Conservation (phyloP, 1,284 basidiomycete genomes). For the Irpex sp. region DNA sequence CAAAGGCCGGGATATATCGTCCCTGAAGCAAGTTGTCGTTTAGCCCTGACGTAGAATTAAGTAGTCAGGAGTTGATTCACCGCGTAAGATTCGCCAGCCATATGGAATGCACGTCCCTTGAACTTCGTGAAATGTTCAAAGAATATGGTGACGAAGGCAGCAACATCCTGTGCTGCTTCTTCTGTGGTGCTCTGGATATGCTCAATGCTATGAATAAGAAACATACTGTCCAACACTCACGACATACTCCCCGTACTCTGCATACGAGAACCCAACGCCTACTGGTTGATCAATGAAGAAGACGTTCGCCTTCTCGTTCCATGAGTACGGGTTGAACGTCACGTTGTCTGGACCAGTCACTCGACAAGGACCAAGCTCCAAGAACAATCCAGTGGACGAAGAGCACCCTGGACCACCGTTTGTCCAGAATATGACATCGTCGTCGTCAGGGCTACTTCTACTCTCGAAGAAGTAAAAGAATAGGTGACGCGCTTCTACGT, state of each 20-base stretch:
- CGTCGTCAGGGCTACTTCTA: constrained; percentile 55
- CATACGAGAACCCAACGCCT: constrained; percentile 56
- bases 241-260: constrained; percentile 51
- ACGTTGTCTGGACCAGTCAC: constrained; percentile 37
- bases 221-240: constrained; percentile 26
- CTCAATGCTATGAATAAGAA: neutral
- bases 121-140: constrained; percentile 50
- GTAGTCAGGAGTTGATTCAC: constrained; percentile 25
- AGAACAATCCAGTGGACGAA: constrained; percentile 50
- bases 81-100: constrained; percentile 70
- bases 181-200: constrained; percentile 47
- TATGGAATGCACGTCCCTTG: constrained; percentile 63
- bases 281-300: constrained; percentile 62
- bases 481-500: neutral
- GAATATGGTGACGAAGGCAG: constrained; percentile 68
- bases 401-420: constrained; percentile 52
- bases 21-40: constrained; percentile 40
- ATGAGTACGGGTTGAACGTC: constrained; percentile 49
- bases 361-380: constrained; percentile 50
- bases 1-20: constrained; percentile 82
- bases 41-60: neutral
- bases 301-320: constrained; percentile 55
- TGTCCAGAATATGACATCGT: constrained; percentile 65
- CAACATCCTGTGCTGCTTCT: constrained; percentile 66
- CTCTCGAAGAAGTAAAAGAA: constrained; percentile 58